phyloP scores from a whole-genome alignment of 345 rosid genomes.

The rapeseed (Brassica napus) region DNA sequence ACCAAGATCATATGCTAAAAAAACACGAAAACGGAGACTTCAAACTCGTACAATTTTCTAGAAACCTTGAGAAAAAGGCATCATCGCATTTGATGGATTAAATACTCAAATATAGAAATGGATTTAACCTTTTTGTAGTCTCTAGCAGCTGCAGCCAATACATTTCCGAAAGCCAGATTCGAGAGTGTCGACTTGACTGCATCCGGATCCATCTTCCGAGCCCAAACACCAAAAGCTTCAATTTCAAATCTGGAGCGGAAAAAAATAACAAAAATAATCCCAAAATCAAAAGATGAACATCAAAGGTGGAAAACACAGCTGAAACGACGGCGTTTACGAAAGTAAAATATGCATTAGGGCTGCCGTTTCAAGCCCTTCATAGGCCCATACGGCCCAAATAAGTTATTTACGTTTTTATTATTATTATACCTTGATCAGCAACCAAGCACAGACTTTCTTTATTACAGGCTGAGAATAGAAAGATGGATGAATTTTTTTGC shows the following conservation, averaged over 20 bases:
- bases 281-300: slow-evolving; percentile 14
- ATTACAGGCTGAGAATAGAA: no score
- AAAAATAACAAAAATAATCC: background rate
- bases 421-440: no score
- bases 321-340: background rate
- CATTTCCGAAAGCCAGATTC: slow-evolving; percentile 88
- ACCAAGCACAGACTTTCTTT: no score
- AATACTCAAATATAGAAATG: background rate
- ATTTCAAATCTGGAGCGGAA: slow-evolving; percentile 36
- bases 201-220: slow-evolving; percentile 73
- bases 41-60: background rate
- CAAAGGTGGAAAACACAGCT: background rate
- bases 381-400: slow-evolving; percentile 7
- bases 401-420: background rate
- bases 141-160: slow-evolving; percentile 96
- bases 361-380: background rate
- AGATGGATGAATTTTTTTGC: no score
- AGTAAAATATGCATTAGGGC: background rate
- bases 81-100: background rate
- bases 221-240: background rate
- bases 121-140: slow-evolving; percentile 69
- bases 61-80: background rate
- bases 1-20: background rate
- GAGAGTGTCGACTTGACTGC: slow-evolving; percentile 83
- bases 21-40: background rate